Evolutionary conservation across 805 yeast species (phyloP).

Genomic region (Deakozyma indianensis): DNA sequence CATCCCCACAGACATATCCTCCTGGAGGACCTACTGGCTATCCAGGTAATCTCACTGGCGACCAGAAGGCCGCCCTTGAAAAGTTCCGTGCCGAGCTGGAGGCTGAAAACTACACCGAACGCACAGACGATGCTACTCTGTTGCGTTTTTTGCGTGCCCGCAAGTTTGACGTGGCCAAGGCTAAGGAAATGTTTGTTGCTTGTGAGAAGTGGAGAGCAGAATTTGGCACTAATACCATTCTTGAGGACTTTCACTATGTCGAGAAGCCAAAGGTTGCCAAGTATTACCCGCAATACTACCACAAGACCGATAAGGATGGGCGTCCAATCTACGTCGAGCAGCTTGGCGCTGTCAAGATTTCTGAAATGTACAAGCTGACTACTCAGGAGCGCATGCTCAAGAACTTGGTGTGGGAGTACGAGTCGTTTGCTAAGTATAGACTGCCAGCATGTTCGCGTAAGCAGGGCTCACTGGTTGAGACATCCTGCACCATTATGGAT

Average conservation of each 20-base stretch:
- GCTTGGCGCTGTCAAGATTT: constrained; percentile 77
- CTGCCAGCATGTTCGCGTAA: constrained; percentile 90
- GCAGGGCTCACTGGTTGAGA: constrained; percentile 67
- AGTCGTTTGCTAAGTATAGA: constrained; percentile 69
- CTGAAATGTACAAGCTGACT: constrained; percentile 86
- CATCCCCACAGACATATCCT: constrained; percentile 63
- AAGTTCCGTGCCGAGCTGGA: constrained; percentile 43
- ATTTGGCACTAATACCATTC: constrained; percentile 74
- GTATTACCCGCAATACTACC: constrained; percentile 92
- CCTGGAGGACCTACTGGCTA: constrained; percentile 55
- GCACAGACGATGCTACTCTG: constrained; percentile 75
- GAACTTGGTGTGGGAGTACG: constrained; percentile 96
- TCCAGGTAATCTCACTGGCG: constrained; percentile 63
- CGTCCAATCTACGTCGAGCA: constrained; percentile 94
- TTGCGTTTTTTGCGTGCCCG: constrained; percentile 87
- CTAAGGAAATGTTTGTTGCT: constrained; percentile 66
- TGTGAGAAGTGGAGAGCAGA: constrained; percentile 90
- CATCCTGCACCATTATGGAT: constrained; percentile 92
- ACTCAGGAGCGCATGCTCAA: constrained; percentile 91
- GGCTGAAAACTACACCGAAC: constrained; percentile 53
- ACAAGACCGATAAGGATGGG: constrained; percentile 92
- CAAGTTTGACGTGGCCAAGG: constrained; percentile 71
- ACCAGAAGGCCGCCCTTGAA: constrained; percentile 46
- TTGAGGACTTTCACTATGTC: constrained; percentile 78
- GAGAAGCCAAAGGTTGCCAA: constrained; percentile 85